A percentile compares a stretch with the other conserved stretches of the same genome.
Evolutionary conservation across 2,329 filamentous ascomycete genomes (phyloP).

Genomic region (Cladosporium halotolerans): DNA sequence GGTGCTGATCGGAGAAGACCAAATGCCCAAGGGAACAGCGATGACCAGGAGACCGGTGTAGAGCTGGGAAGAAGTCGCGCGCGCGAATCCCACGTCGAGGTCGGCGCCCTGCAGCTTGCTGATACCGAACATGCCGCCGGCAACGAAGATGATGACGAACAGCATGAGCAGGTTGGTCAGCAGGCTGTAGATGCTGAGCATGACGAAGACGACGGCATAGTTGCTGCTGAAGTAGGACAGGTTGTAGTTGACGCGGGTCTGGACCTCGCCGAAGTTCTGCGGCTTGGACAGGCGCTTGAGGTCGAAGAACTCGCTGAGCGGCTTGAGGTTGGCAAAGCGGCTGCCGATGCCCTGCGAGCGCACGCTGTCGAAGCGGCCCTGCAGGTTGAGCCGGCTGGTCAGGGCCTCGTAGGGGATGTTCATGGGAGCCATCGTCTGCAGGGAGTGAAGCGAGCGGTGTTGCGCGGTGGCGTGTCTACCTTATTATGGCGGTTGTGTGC

Average conservation of each 20-base stretch:
- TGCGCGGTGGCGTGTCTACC: constrained; percentile 1
- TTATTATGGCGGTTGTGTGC: background rate
- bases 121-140: constrained; percentile 83
- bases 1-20: constrained; percentile 76
- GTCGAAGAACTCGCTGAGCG: constrained; percentile 89
- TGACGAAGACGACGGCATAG: constrained; percentile 87
- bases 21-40: constrained; percentile 76
- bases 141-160: constrained; percentile 85
- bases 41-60: constrained; percentile 83
- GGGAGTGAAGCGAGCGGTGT: background rate
- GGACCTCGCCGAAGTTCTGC: constrained; percentile 79
- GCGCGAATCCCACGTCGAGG: constrained; percentile 75
- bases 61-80: constrained; percentile 83
- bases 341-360: constrained; percentile 70
- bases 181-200: constrained; percentile 93
- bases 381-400: constrained; percentile 82
- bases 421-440: constrained; percentile 51
- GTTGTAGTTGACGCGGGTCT: constrained; percentile 95
- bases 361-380: constrained; percentile 77
- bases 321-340: constrained; percentile 87
- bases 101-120: constrained; percentile 84
- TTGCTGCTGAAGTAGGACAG: constrained; percentile 96
- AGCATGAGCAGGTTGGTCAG: constrained; percentile 80
- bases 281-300: constrained; percentile 94
- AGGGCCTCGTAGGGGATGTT: constrained; percentile 88